Evolutionary conservation across 352 stramenopile genomes (phyloP).

Genomic region (Phytophthora cajani): DNA sequence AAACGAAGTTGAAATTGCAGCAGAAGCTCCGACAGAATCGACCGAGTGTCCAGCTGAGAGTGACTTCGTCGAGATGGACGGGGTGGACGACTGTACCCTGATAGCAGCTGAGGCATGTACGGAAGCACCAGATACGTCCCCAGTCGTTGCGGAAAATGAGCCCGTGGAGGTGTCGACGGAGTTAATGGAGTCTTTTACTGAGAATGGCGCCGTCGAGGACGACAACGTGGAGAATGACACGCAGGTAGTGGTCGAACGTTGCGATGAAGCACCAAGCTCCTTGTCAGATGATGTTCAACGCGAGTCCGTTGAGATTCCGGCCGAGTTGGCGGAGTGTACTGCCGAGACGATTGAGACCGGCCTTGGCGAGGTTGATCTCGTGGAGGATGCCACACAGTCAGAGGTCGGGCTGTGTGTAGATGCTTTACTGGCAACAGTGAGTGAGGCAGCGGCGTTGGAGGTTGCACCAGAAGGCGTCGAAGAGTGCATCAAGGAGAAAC

Average conservation of each 20-base stretch:
- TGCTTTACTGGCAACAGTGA: not conserved
- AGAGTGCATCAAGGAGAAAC: not conserved
- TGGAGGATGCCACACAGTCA: not conserved
- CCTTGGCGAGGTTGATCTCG: not conserved
- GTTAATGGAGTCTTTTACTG: not conserved
- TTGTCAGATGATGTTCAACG: not conserved
- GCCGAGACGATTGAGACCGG: not conserved
- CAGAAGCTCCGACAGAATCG: not conserved
- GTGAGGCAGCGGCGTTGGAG: not conserved
- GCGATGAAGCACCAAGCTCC: not conserved
- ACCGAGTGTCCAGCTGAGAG: not conserved
- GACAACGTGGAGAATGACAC: not conserved
- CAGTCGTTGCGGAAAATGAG: not conserved
- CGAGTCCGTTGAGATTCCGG: not conserved
- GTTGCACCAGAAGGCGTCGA: not conserved
- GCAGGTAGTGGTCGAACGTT: not conserved
- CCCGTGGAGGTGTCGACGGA: not conserved
- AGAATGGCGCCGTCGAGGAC: not conserved
- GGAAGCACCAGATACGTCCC: not conserved
- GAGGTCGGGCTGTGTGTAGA: not conserved
- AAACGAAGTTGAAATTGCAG: not conserved
- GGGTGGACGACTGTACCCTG: not conserved
- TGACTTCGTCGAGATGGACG: not conserved
- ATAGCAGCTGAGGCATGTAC: not conserved
- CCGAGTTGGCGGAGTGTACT: not conserved